Base-by-base conservation (phyloP, 805 yeast species). In the Hanseniaspora thailandica region DNA sequence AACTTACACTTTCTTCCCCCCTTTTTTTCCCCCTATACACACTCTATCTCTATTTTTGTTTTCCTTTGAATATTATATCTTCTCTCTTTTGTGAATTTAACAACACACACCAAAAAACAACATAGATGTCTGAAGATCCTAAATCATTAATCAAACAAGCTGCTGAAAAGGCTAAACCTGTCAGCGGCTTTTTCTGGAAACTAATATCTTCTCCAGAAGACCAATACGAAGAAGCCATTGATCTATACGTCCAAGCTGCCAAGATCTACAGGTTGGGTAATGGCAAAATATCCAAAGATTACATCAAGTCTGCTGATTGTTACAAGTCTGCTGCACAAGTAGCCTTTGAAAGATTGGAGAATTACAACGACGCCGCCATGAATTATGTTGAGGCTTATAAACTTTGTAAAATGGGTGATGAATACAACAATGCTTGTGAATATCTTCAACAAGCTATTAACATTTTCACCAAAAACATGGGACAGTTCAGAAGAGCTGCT, bases 401-500 rank as follows among this genome's bases (percentile, higher is more conserved):
- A 63, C 79, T 89, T 34, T 93, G 77, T 69, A 82, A 84, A 61
- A 74, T 79, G 41, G 83, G 80, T 53, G 81, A 83, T 34, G 93
- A 88, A 3, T 72, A 71, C 10, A 84, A 79, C 50, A 94, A 94
- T 8, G 95, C 88, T 4, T 61, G 61, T 5, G 76, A 82, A 50
- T 80, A 86, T 5, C 72, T 93, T 57, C 76, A 77, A 55, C 76
- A 76, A 60, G 96, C 97, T 0, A 81, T 90, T 56, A 82, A 79
- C 57, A 75, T 86, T 63, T 90, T 89, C 67, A 87, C 95, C 1
- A 75, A 80, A 57, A 80, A 86, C 60, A 53, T 47, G 50, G 99
- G 99, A 12, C 96, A 90, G 66, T 93, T 93, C 70, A 80, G 98
- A 66, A 76, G 97, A 66, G 96, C 95, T 23, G 98, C 98, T 12